Percentiles rank a stretch among this genome's conserved stretches.
Evolutionary conservation across 495 filamentous ascomycete species (phyloP).

Genomic region (Talaromyces wortmannii): DNA sequence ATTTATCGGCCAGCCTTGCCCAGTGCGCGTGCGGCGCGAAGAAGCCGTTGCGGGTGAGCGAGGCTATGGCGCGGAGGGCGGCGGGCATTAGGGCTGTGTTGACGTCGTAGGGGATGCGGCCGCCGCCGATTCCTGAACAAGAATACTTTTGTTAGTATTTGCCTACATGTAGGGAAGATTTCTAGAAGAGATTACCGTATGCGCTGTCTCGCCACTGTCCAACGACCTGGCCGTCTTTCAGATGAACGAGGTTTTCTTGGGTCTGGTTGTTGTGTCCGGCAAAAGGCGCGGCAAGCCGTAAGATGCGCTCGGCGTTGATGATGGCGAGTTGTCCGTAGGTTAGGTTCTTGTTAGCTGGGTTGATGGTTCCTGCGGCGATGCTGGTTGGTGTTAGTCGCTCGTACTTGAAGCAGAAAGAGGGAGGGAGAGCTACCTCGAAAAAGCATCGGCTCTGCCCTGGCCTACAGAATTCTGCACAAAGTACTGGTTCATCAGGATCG

Average conservation of each 20-base stretch:
- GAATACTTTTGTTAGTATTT: neutral
- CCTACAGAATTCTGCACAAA: constrained; percentile 44
- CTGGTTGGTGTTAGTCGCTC: constrained; percentile 7
- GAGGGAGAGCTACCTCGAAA: constrained; percentile 29
- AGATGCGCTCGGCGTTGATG: constrained; percentile 49
- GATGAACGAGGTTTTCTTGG: constrained; percentile 47
- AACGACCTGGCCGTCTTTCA: constrained; percentile 48
- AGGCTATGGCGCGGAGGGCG: constrained; percentile 49
- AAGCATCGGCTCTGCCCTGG: constrained; percentile 24
- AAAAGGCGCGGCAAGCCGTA: constrained; percentile 50
- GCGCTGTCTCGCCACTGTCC: constrained; percentile 59
- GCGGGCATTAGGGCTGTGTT: constrained; percentile 59
- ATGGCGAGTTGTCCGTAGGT: constrained; percentile 45
- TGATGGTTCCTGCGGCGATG: constrained; percentile 35
- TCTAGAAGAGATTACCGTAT: constrained; percentile 24
- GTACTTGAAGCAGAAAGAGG: neutral
- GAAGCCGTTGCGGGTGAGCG: constrained; percentile 41
- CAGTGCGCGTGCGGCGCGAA: constrained; percentile 43
- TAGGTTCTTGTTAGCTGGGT: constrained; percentile 39
- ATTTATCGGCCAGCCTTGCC: constrained; percentile 33
- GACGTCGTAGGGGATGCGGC: constrained; percentile 58
- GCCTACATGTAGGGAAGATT: no score
- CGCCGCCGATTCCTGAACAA: constrained; percentile 46
- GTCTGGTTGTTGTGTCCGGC: constrained; percentile 35
- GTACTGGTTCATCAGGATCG: constrained; percentile 50